Percentiles rank a stretch among this genome's conserved stretches.
These are phyloP conservation scores for Ruellia speciosa DNA, from an alignment of 305 asterid species.

Conservation along the genomic window DNA sequence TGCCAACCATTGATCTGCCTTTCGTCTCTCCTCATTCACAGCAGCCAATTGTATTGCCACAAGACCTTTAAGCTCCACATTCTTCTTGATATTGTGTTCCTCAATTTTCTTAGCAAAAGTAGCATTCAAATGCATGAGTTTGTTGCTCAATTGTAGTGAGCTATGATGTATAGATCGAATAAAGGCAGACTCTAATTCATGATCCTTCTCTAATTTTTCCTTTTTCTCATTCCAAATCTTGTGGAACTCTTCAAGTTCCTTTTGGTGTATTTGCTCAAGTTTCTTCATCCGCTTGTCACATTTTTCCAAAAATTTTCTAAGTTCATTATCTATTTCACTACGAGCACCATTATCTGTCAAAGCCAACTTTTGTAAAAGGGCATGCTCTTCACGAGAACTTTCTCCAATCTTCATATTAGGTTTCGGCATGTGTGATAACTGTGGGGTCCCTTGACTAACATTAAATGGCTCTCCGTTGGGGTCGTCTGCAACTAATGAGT, in stretches of 20 bases:
- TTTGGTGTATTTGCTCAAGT: conserved; percentile 33
- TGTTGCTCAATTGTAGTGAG: conserved; percentile 26
- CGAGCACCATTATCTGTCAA: conserved; percentile 22
- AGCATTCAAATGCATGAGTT: conserved; percentile 37
- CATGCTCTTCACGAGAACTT: conserved; percentile 20
- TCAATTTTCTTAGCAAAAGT: conserved; percentile 35
- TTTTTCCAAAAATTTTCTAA: conserved; percentile 31
- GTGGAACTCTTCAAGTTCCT: conserved; percentile 39
- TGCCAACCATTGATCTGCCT: conserved; percentile 29
- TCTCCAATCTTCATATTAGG: conserved; percentile 26
- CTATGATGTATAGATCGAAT: conserved; percentile 39
- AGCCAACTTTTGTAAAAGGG: conserved; percentile 18
- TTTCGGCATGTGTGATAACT: conserved; percentile 15
- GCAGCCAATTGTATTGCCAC: conserved; percentile 42
- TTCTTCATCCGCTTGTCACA: conserved; percentile 38
- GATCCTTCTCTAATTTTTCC: conserved; percentile 31
- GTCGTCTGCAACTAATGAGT: conserved; percentile 25
- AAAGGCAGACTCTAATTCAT: conserved; percentile 41
- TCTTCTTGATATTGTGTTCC: conserved; percentile 34
- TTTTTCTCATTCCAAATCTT: conserved; percentile 40
- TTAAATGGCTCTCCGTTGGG: conserved; percentile 24
- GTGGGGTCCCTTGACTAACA: conserved; percentile 20
- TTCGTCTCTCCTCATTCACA: conserved; percentile 38
- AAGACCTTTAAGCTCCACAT: conserved; percentile 33
- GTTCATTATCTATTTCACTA: conserved; percentile 22